These are phyloP conservation scores for Xylaria sp. DNA, from an alignment of 2,329 filamentous ascomycete species.

Conservation along the genomic window DNA sequence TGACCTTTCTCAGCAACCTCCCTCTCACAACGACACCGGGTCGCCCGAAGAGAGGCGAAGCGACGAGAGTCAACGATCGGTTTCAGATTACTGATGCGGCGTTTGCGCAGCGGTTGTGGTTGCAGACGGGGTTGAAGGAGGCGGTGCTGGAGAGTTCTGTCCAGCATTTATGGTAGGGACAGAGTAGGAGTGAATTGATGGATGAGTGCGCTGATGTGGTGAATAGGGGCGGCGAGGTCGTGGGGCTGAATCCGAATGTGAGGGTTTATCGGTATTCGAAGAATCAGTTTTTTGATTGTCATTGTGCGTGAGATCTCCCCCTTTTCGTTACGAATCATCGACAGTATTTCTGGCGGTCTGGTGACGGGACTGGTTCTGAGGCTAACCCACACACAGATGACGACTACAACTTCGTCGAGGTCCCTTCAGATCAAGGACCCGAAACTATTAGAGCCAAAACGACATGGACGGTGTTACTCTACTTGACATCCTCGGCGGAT, in stretches of 20 bases:
- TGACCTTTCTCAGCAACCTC: slow-evolving; percentile 60
- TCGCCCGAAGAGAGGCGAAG: slow-evolving; percentile 72
- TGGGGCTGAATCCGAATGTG: slow-evolving; percentile 86
- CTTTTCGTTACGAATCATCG: not conserved
- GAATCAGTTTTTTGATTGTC: slow-evolving; percentile 87
- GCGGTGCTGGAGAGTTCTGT: slow-evolving; percentile 43
- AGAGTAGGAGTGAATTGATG: not conserved
- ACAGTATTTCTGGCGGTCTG: too few relatives aligned
- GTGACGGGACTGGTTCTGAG: not conserved
- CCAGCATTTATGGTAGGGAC: slow-evolving; percentile 40
- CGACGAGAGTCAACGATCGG: slow-evolving; percentile 81
- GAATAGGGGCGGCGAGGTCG: slow-evolving; percentile 71
- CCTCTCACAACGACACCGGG: slow-evolving; percentile 73
- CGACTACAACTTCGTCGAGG: slow-evolving; percentile 68
- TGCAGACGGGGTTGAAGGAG: slow-evolving; percentile 66
- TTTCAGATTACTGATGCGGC: slow-evolving; percentile 71
- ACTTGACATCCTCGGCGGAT: slow-evolving; percentile 69
- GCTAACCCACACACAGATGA: slow-evolving; percentile 57
- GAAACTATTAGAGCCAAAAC: slow-evolving; percentile 56
- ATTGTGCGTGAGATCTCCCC: slow-evolving; percentile 59
- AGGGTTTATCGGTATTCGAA: slow-evolving; percentile 80
- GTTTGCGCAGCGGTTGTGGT: slow-evolving; percentile 75
- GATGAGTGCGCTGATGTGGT: slow-evolving; percentile 3
- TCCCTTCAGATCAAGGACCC: slow-evolving; percentile 40
- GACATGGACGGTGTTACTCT: slow-evolving; percentile 87